phyloP scores from a whole-genome alignment of 2,329 filamentous ascomycete species.

The Aspergillus floridensis region DNA sequence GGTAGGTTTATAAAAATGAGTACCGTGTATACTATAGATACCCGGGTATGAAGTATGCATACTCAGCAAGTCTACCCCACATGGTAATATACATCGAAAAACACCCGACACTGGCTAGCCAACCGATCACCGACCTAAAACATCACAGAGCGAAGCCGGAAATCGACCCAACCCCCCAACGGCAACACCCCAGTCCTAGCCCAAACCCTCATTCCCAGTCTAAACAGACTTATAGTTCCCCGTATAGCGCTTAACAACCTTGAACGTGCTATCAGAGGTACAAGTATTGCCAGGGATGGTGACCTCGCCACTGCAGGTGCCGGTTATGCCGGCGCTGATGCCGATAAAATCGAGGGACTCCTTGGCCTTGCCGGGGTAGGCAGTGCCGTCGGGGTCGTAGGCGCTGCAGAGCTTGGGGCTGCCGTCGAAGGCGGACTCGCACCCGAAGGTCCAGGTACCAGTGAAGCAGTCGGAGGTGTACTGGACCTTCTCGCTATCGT shows the following conservation, averaged over 20 bases:
- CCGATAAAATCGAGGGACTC: background rate
- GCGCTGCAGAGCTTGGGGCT: constrained; percentile 2
- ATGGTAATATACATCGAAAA: too few species aligned
- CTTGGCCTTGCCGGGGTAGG: background rate
- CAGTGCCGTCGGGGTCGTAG: background rate
- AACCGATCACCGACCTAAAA: too few species aligned
- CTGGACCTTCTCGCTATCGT: background rate
- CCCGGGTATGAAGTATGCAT: too few species aligned
- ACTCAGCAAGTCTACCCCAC: too few species aligned
- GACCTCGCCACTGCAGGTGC: background rate
- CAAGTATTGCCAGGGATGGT: background rate
- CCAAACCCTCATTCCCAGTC: too few species aligned
- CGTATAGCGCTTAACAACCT: background rate
- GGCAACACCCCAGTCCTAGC: too few species aligned
- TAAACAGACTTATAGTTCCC: background rate
- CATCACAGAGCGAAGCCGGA: too few species aligned
- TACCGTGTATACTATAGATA: too few species aligned
- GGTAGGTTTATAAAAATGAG: too few species aligned
- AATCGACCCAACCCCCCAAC: too few species aligned
- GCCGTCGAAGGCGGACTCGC: constrained; percentile 3
- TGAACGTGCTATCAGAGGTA: background rate
- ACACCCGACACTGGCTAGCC: too few species aligned
- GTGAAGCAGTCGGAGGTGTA: background rate
- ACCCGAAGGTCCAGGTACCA: background rate
- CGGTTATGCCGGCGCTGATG: background rate